phyloP scores from a whole-genome alignment of 345 rosid species.

The Xanthoceras sorbifolium region DNA sequence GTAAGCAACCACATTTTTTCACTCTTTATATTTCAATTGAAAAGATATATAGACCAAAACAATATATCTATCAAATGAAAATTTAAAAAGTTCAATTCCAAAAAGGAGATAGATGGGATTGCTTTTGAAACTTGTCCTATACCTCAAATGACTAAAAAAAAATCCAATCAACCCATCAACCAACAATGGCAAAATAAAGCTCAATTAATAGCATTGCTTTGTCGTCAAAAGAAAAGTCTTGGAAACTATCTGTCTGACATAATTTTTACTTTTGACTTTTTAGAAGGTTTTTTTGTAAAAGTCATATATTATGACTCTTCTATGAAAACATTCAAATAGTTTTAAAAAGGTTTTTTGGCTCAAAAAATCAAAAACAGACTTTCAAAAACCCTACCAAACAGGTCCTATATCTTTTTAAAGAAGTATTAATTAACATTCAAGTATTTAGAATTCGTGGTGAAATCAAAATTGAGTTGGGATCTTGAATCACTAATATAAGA shows the following conservation, averaged over 20 bases:
- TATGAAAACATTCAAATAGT: too few species aligned
- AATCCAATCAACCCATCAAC: too few species aligned
- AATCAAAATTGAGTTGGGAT: neutral
- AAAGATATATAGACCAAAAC: neutral
- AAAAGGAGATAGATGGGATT: neutral
- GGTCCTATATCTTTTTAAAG: neutral
- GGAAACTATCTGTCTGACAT: too few species aligned
- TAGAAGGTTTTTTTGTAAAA: too few species aligned
- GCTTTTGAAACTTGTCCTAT: neutral
- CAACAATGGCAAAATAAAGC: neutral
- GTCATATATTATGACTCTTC: too few species aligned
- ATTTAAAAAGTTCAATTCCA: neutral
- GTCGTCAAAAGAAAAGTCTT: neutral
- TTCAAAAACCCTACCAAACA: too few species aligned
- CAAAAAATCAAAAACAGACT: too few species aligned
- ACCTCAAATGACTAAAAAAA: neutral
- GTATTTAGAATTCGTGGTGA: neutral
- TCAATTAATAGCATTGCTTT: neutral
- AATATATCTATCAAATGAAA: neutral
- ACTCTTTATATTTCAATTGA: neutral
- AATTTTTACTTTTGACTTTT: too few species aligned
- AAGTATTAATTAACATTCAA: neutral
- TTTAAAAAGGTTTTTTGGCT: too few species aligned
- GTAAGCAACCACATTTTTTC: conserved; percentile 3
- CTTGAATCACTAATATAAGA: too few species aligned